Evolutionary conservation across 2,329 filamentous ascomycete species (phyloP).

Genomic region (Alternaria sp.): DNA sequence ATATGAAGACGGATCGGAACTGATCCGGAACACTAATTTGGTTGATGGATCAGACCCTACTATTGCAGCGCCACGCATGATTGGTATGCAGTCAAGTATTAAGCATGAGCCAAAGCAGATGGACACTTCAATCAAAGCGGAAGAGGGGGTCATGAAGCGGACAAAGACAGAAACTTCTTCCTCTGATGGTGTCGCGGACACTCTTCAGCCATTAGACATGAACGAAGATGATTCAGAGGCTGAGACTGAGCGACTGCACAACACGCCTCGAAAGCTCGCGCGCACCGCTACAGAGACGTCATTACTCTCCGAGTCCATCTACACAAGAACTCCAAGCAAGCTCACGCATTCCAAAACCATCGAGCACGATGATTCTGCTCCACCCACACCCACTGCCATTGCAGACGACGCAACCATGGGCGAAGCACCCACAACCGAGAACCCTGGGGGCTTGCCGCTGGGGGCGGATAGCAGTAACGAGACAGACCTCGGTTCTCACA

Average conservation of each 20-base stretch:
- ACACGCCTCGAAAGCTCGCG: constrained; percentile 75
- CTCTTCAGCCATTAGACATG: constrained; percentile 21
- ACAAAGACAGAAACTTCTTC: no score
- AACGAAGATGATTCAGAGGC: constrained; percentile 80
- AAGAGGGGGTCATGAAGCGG: no score
- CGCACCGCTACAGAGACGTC: constrained; percentile 46
- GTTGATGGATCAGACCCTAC: no score
- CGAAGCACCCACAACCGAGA: constrained; percentile 28
- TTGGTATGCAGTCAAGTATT: no score
- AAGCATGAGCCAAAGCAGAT: no score
- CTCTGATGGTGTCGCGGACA: no score
- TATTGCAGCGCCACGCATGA: no score
- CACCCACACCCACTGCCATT: constrained; percentile 36
- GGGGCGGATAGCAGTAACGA: no score
- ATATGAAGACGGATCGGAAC: no score
- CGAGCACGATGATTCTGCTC: constrained; percentile 41
- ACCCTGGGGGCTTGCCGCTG: constrained; percentile 12
- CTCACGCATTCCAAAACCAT: constrained; percentile 44
- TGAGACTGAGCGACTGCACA: constrained; percentile 91
- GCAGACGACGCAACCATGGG: constrained; percentile 25
- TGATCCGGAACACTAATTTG: no score
- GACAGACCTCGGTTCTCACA: no score
- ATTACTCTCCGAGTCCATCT: constrained; percentile 42
- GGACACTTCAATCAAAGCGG: no score
- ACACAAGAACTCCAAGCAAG: constrained; percentile 50